phyloP scores from a whole-genome alignment of 1,284 basidiomycete genomes.

The Ustilago lituana region DNA sequence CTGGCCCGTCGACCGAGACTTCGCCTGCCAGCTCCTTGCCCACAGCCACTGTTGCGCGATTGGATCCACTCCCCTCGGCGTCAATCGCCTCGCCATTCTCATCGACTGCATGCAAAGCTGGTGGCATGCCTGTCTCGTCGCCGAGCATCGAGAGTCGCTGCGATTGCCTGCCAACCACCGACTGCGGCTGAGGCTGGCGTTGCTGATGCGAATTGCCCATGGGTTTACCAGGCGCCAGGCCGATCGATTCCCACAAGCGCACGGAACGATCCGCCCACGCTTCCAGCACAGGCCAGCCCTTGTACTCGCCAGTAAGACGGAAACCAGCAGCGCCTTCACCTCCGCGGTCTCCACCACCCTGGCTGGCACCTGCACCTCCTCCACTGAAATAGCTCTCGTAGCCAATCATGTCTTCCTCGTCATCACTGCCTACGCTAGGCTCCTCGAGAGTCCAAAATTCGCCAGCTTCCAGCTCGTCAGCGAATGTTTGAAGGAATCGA shows the following conservation, averaged over 20 bases:
- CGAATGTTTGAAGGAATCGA: slow-evolving; percentile 89
- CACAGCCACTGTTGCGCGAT: slow-evolving; percentile 9
- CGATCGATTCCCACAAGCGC: slow-evolving; percentile 60
- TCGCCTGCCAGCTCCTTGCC: slow-evolving; percentile 23
- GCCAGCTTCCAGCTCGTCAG: slow-evolving; percentile 88
- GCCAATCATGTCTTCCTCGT: slow-evolving; percentile 63
- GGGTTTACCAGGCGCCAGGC: slow-evolving; percentile 47
- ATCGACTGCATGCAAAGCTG: slow-evolving; percentile 26
- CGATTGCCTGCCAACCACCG: slow-evolving; percentile 29
- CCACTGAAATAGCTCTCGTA: slow-evolving; percentile 64
- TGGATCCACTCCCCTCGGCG: slow-evolving; percentile 30
- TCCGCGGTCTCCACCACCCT: slow-evolving; percentile 59
- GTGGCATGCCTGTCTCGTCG: slow-evolving; percentile 28
- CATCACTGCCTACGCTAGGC: slow-evolving; percentile 36
- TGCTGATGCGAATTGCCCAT: slow-evolving; percentile 25
- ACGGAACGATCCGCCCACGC: slow-evolving; percentile 65
- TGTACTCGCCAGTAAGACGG: slow-evolving; percentile 59
- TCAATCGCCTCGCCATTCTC: slow-evolving; percentile 47
- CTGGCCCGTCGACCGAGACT: slow-evolving; percentile 32
- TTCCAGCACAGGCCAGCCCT: slow-evolving; percentile 64
- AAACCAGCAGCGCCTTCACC: slow-evolving; percentile 61
- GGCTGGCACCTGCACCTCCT: slow-evolving; percentile 50
- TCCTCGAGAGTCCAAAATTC: slow-evolving; percentile 70
- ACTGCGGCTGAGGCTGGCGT: slow-evolving; percentile 28
- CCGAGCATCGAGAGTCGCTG: slow-evolving; percentile 31